Conservation (phyloP, 2,329 filamentous ascomycete species). For the Pseudocercospora fuligena region DNA sequence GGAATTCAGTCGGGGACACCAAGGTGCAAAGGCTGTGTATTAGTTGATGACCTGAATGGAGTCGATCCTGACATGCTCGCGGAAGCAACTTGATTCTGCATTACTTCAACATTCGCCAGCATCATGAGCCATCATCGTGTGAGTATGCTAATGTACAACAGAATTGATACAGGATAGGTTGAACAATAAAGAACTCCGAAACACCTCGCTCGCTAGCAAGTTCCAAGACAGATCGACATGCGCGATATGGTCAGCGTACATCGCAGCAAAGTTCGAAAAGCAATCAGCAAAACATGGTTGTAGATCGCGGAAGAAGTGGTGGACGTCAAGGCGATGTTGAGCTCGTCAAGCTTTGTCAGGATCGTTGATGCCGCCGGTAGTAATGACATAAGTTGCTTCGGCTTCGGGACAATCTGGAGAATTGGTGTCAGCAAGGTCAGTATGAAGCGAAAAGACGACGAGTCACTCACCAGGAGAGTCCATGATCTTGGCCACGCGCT, state of each 20-base stretch:
- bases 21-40: background rate
- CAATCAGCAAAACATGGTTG: constrained; percentile 7
- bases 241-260: constrained; percentile 6
- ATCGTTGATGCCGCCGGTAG: constrained; percentile 70
- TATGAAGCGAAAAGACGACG: background rate
- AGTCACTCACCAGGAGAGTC: constrained; percentile 63
- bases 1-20: background rate
- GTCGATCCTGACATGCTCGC: background rate
- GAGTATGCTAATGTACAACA: background rate
- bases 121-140: background rate
- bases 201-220: constrained; percentile 6
- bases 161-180: background rate
- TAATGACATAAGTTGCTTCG: constrained; percentile 73
- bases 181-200: background rate
- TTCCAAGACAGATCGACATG: background rate
- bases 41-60: background rate
- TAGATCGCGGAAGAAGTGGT: background rate
- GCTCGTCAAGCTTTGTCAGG: constrained; percentile 61
- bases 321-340: background rate
- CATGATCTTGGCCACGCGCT: constrained; percentile 71
- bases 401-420: constrained; percentile 66
- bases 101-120: background rate
- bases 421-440: constrained; percentile 30
- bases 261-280: constrained; percentile 1
- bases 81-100: background rate